A percentile compares a stretch with the other conserved stretches of the same genome.
Conservation (phyloP, 2,329 filamentous ascomycete genomes). For the Fusarium anthophilum region DNA sequence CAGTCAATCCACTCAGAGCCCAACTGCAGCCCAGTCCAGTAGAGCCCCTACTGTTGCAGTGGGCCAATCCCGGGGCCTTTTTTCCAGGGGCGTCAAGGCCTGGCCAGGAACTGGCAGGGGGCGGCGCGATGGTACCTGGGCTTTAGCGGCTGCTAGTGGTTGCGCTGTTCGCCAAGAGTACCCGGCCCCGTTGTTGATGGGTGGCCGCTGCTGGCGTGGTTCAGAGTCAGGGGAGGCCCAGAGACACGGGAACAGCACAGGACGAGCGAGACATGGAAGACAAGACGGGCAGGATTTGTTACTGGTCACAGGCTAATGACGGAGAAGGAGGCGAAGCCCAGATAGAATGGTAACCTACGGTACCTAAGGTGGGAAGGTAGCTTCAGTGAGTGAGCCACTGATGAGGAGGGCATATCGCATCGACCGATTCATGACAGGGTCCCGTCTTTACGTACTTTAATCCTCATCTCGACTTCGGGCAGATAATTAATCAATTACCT, state of each 20-base stretch:
- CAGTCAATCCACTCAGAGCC: neutral
- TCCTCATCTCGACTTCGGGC: neutral
- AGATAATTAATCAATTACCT: neutral
- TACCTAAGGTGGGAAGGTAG: neutral
- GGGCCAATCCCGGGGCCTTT: constrained; percentile 2
- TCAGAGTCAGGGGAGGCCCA: constrained; percentile 30
- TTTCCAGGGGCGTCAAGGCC: constrained; percentile 17
- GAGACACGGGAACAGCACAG: constrained; percentile 20
- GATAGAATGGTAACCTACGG: constrained; percentile 4
- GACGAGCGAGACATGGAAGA: neutral
- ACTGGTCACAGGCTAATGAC: constrained; percentile 1
- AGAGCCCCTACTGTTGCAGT: constrained; percentile 6
- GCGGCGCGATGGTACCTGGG: constrained; percentile 30
- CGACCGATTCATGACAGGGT: neutral
- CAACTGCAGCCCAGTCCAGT: neutral
- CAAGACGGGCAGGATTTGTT: neutral
- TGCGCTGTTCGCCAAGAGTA: constrained; percentile 20
- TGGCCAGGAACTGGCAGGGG: constrained; percentile 13
- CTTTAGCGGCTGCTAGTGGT: constrained; percentile 36
- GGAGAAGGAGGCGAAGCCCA: constrained; percentile 27
- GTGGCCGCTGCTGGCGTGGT: constrained; percentile 15
- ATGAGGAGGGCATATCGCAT: neutral
- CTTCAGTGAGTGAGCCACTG: neutral
- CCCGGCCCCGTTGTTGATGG: constrained; percentile 27
- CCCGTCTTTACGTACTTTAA: neutral